These are phyloP conservation scores for Lasiodiplodia hormozganensis DNA, from an alignment of 2,329 filamentous ascomycete genomes.

Conservation along the genomic window DNA sequence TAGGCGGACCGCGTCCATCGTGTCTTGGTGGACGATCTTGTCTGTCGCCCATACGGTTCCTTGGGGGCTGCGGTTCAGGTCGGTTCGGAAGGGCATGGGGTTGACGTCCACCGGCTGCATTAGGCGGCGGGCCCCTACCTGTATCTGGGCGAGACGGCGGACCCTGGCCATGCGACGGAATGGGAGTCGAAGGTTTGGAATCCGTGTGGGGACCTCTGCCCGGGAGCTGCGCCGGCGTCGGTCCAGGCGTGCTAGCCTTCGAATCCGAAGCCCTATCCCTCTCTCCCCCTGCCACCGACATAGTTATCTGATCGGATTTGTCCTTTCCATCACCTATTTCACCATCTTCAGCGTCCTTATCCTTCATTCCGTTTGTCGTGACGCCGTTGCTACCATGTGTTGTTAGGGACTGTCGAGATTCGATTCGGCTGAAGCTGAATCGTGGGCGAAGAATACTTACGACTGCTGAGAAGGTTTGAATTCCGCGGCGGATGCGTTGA, in stretches of 20 bases:
- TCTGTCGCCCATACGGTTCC: conserved; percentile 42
- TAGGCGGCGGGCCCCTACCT: conserved; percentile 6
- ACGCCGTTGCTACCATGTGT: conserved; percentile 41
- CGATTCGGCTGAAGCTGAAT: background rate
- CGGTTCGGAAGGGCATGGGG: conserved; percentile 61
- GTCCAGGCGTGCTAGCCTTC: conserved; percentile 17
- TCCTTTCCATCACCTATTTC: conserved; percentile 70
- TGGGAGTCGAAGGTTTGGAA: conserved; percentile 37
- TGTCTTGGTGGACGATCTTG: conserved; percentile 44
- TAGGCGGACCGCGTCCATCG: conserved; percentile 42
- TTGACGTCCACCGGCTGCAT: conserved; percentile 24
- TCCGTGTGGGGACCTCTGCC: conserved; percentile 17
- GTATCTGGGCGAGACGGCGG: conserved; percentile 33
- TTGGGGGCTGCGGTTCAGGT: conserved; percentile 64
- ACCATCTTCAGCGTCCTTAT: conserved; percentile 70
- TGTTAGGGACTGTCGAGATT: conserved; percentile 3
- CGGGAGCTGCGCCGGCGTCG: background rate
- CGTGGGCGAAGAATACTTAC: conserved; percentile 9
- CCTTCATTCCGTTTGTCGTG: conserved; percentile 40
- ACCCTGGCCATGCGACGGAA: conserved; percentile 11
- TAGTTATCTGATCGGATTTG: conserved; percentile 28
- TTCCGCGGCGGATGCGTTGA: conserved; percentile 65
- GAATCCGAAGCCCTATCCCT: conserved; percentile 27
- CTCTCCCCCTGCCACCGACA: conserved; percentile 29
- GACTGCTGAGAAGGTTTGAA: conserved; percentile 63